Base-by-base conservation (phyloP, 768 basidiomycete species). In the Guyanaporus albipodus region DNA sequence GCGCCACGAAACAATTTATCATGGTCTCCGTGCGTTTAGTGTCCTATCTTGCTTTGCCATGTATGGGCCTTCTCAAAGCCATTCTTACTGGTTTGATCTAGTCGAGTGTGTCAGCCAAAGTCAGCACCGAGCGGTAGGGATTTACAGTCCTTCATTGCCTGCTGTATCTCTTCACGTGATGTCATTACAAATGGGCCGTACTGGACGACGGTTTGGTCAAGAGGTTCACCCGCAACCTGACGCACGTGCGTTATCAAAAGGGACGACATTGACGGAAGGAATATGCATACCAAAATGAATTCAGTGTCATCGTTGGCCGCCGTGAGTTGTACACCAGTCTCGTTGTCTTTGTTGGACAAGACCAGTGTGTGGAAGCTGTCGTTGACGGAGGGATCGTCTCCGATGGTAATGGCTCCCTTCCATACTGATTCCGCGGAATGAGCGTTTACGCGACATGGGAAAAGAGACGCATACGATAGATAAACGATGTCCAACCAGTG, bases 171-270 rank as follows among this genome's bases (percentile, higher is more conserved):
- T 50, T 85, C 79, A 21, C 73, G 73, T 3, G 77, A 80, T 9
- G 87, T 92, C 80, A 94, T 85, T 14, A 95, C 93, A 58, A 90
- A 89, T 7, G 89, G 88, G 4, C 87, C 88, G 53, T 91, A 83
- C 59, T 95, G 93, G 49, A 89, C 76, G 10, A 97, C 89, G 1
- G 80, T 76, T 64, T 97, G 93, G 51, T 93, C 80, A 5, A 97
- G 75, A 12, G 93, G 91, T 67, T 93, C 87, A 15, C 88, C 94
- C 5, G 93, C 83, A 51, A 86, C 75, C 87, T 85, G 37, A 28
- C 18, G 21, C 44, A 36, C 42, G 42, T 49, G 43, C 32, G 52
- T 48, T 38, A 23, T 15, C 37, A 31, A 33, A 37, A 35, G 34
- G 14, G 26, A 22, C 8, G n/a, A 22, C 19, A 28, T 29, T n/a